Base-by-base conservation (phyloP, 257 asterid genomes). In the Euphrasia confusa region DNA sequence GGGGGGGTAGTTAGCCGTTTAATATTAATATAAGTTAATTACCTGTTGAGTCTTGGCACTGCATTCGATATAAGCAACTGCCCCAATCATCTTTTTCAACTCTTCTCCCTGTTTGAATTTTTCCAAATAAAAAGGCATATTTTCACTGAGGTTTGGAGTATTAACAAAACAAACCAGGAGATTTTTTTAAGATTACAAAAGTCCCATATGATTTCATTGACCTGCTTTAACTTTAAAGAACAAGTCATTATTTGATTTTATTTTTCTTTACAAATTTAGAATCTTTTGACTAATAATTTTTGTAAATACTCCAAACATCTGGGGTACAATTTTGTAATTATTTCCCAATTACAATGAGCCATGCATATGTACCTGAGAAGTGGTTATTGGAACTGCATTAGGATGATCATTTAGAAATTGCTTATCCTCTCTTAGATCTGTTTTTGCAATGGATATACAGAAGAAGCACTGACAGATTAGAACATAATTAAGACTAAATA, bases 11-110 rank as follows among this genome's bases (percentile, higher is more conserved):
- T 49, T 5, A n/a, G 17, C 1, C 10, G 56, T 4, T 0, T 4
- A 55, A 45, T 30, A 10, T 0, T 4, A 55, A 45, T 30, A 10
- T 27, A 53, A 24, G 33, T 3, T 8, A 37, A 18, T 75, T 75
- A 90, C 97, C 90, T 90, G 95, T 63, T 90, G 97, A 60, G 95
- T 84, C 65, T 85, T 90, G 66, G 97, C 94, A 64, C 97, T 90
- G 60, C 96, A 90, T 66, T 90, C 97, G 56, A 79, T 74, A 72
- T 87, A 90, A 67, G 93, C 86, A 67, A 83, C 85, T 66, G 96
- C 97, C 7, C 97, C 96, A 58, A 83, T 83, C 79, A 72, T 74
- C 79, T 83, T 85, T 78, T 72, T 85, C 73, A 87, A 61, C 68
- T 90, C 97, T 68, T 90, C 97, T 8, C 97, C 97, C 96, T 89